Base-by-base conservation (phyloP, 805 yeast genomes). In the Blastobotrys terrestris region DNA sequence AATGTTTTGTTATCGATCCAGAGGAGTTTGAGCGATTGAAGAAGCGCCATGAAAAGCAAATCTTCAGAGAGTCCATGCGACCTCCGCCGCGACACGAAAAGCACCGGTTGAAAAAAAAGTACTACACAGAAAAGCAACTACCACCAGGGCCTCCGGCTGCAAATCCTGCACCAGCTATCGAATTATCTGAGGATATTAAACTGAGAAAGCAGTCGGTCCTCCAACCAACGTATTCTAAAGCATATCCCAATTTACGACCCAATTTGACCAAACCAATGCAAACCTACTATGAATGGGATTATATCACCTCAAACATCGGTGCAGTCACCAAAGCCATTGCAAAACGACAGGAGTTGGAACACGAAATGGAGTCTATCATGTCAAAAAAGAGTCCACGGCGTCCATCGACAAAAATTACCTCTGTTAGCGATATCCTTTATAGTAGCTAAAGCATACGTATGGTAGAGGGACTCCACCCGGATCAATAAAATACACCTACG, bases 231-330 rank as follows among this genome's bases (percentile, higher is more conserved):
- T 26, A 26, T 26, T 26, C 35, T 26, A 5, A 26, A 26, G 35
- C 5, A 26, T 26, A 26, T 26, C 35, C 35, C 8, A 26, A 26
- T 11, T 11, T 26, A 11, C 35, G 35, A 5, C 35, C 35, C 11
- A 11, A 5, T 5, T 6, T 26, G 35, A 26, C 35, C 35, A 5
- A 26, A 11, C 11, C 35, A 11, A 26, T 26, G 35, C 35, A 26
- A 11, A 26, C 35, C 5, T 26, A 40, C 44, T 54, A 54, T 39
- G 53, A 55, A 14, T 55, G 58, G 58, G 55, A 55, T 20, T 50
- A 49, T 31, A 52, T 53, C 26, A 40, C 11, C 6, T 44, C 55
- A 14, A 55, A 51, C 41, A 41, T 53, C 15, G 52, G 46, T 20
- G 45, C 18, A n/a, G 46, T 53, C 44, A 47, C 22, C 46, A 47